A percentile compares a stretch with the other conserved stretches of the same genome.
Conservation (phyloP, 2,329 filamentous ascomycete species). For the Chaetomiaceae sp. region DNA sequence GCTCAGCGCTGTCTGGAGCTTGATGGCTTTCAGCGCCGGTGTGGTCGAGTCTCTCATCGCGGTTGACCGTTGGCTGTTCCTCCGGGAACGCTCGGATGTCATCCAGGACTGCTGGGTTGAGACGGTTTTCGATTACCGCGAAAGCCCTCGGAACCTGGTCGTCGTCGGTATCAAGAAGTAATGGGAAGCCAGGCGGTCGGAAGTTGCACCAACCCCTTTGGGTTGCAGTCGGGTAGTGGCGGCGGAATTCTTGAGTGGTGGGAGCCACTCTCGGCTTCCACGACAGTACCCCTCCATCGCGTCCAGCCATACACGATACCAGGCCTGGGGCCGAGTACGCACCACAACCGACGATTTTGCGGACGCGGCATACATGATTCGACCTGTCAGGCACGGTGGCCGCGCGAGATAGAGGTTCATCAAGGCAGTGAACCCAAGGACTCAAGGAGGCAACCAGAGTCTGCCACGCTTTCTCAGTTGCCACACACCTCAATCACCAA, state of each 20-base stretch:
- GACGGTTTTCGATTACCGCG: slow-evolving; percentile 80
- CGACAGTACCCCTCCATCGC: background rate
- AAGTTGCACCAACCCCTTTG: background rate
- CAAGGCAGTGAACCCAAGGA: background rate
- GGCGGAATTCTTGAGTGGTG: background rate
- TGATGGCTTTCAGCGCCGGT: slow-evolving; percentile 93
- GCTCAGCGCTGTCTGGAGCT: slow-evolving; percentile 79
- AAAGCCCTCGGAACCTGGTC: slow-evolving; percentile 86
- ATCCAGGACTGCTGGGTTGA: slow-evolving; percentile 84
- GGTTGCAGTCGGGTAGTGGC: background rate
- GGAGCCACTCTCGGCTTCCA: background rate
- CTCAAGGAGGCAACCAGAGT: background rate
- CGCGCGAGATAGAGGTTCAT: background rate
- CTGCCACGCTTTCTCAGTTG: background rate
- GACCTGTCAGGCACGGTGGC: background rate
- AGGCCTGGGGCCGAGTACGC: background rate
- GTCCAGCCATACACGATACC: background rate
- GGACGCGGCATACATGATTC: background rate
- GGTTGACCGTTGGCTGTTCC: slow-evolving; percentile 81
- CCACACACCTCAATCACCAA: background rate
- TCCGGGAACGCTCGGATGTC: slow-evolving; percentile 69
- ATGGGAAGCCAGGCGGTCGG: background rate
- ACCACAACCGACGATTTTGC: background rate
- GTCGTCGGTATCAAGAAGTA: slow-evolving; percentile 77
- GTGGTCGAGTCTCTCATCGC: slow-evolving; percentile 89